Base-by-base conservation (phyloP, 371 early-diverging fungal species). In the Nematocida ironsii region DNA sequence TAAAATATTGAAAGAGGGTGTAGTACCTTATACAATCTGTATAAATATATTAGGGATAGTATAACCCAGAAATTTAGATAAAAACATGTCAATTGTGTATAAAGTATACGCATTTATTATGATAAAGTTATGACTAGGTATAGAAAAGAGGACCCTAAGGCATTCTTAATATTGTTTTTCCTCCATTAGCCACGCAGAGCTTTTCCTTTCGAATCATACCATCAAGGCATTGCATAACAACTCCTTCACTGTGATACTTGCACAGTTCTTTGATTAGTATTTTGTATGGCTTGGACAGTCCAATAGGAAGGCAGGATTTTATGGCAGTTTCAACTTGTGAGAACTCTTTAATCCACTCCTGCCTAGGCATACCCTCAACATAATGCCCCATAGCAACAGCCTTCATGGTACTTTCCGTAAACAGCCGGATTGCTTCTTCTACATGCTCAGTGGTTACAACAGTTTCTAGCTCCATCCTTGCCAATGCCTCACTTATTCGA, bases 401-500 rank as follows among this genome's bases (percentile, higher is more conserved):
- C 82, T 93, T 93, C 93, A 98, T 93, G 6, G 99, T 99, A 23
- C 95, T 95, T 73, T 90, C 90, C 86, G 93, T 93, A 89, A 99
- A 99, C 62, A 99, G 87, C 25, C 96, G 91, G 64, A 98, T 93
- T 3, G 98, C 99, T 87, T 98, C 98, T 73, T 95, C 95, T 25
- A 98, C 96, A 85, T 99, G 96, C 64, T 89, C 88, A 73, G 91
- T 91, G 0, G 90, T 91, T 6, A 94, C 96, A 0, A 91, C 89
- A 16, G 93, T 91, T 23, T 92, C 90, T n/a, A 98, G 90, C 23
- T 92, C 90, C 90, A 97, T 92, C 85, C 96, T 97, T 72, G 99
- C 99, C 52, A 98, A 87, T 11, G 97, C 90, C 89, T 99, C 99
- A n/a, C 96, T 91, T 62, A 98, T 92, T 86, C 99, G 93, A 62